Percentiles rank a stretch among this genome's conserved stretches.
These are phyloP conservation scores for Echeveria elegans DNA, from an alignment of 164 flowering plant species.

Conservation along the genomic window DNA sequence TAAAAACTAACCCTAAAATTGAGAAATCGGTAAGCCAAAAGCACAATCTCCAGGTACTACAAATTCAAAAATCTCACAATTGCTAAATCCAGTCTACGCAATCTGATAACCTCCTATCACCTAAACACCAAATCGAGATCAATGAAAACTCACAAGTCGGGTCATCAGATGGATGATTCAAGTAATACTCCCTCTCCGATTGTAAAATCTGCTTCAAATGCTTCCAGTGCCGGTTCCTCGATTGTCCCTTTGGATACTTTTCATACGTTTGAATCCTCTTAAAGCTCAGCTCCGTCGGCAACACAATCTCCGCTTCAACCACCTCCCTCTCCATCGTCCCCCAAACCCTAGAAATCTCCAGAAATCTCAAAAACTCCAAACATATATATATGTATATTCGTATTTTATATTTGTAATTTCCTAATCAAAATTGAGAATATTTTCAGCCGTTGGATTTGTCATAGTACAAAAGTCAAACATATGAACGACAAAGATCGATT, in stretches of 20 bases:
- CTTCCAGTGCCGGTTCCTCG: conserved; percentile 73
- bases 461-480: not conserved
- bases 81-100: not conserved
- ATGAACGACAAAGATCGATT: not conserved
- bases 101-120: not conserved
- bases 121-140: not conserved
- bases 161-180: conserved; percentile 51
- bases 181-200: conserved; percentile 84
- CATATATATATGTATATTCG: too few species aligned
- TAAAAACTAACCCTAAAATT: too few species aligned
- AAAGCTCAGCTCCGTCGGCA: conserved; percentile 65
- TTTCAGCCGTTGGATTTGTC: not conserved
- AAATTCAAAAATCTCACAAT: not conserved
- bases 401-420: not conserved
- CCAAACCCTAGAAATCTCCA: conserved; percentile 8
- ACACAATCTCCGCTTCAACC: conserved; percentile 57
- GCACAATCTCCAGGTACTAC: too few species aligned
- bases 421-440: too few species aligned
- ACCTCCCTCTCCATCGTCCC: conserved; percentile 62
- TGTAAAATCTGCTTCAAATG: conserved; percentile 90
- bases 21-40: not conserved
- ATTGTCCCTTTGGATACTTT: conserved; percentile 89
- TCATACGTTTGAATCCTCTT: conserved; percentile 75
- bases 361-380: not conserved
- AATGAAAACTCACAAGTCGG: conserved; percentile 56